Base-by-base conservation (phyloP, 805 yeast species). In the Lipomyces kockii region DNA sequence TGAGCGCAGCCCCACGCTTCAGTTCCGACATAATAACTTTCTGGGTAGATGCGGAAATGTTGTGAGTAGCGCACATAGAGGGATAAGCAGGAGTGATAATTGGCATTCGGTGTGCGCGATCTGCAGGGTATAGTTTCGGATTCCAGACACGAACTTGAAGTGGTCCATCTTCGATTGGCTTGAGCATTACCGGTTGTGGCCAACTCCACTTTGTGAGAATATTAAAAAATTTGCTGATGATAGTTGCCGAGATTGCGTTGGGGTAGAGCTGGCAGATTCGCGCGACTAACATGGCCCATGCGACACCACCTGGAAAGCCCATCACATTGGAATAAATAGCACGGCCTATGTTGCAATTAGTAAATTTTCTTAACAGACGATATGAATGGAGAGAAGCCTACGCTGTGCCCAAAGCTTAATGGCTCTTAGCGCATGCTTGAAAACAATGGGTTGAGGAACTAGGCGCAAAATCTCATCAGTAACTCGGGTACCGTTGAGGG, bases 231-330 rank as follows among this genome's bases (percentile, higher is more conserved):
- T 92, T 90, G 67, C 89, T 87, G n/a, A 95, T 88, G 62, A 95
- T 89, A 2, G 90, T 92, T 0, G 98, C 91, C 69, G 97, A 89
- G 12, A 92, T 96, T 0, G 98, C 97, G 78, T 94, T 94, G 9
- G 99, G 99, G 77, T 94, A 95, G 61, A 95, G 80, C 78, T 95
- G 99, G 78, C 99, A 95, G 35, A 95, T 92, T 74, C 99, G 84
- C 1, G 98, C 99, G n/a, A 93, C 98, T 53, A 95, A 79, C 98
- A 95, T 95, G 0, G 99, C 99, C 99, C 99, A 95, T 0, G 99
- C 99, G 60, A 95, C 99, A 78, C 99, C 99, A 75, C 99, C 99
- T 0, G 98, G 99, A 79, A 94, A 95, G 0, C 99, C 99, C 84
- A 89, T 91, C 57, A 95, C 89, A 76, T 95, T 95, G 6, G 91